phyloP scores from a whole-genome alignment of 2,329 filamentous ascomycete species.

The Aaosphaeria arxii region DNA sequence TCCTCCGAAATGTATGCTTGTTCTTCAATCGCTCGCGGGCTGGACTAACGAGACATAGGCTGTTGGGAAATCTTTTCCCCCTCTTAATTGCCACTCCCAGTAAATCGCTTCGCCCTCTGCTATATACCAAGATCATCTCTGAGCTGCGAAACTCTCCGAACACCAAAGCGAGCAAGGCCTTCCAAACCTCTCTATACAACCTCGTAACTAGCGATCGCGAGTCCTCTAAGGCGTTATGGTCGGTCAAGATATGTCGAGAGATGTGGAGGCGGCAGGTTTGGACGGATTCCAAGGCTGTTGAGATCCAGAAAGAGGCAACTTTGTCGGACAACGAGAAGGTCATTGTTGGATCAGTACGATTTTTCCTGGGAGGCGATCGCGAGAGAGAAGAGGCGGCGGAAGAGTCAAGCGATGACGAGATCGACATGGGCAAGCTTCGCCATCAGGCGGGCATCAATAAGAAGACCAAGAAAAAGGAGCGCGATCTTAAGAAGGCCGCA shows the following conservation, averaged over 20 bases:
- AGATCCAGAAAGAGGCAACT: constrained; percentile 94
- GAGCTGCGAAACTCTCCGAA: constrained; percentile 87
- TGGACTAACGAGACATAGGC: constrained; percentile 21
- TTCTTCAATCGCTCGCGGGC: too few relatives aligned
- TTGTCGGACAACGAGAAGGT: constrained; percentile 93
- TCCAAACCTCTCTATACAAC: constrained; percentile 92
- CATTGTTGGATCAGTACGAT: constrained; percentile 78
- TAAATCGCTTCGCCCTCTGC: constrained; percentile 78
- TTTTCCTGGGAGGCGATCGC: constrained; percentile 95
- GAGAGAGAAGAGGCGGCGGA: constrained; percentile 85
- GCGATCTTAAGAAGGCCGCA: constrained; percentile 74
- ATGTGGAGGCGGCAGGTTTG: constrained; percentile 96
- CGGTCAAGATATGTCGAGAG: constrained; percentile 91
- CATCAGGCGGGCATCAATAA: constrained; percentile 93
- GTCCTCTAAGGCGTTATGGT: constrained; percentile 88
- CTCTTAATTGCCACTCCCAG: constrained; percentile 89
- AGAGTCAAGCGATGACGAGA: constrained; percentile 71
- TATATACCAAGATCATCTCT: constrained; percentile 88
- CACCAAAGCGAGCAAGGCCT: constrained; percentile 86
- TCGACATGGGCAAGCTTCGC: constrained; percentile 77
- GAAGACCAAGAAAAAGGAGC: constrained; percentile 85
- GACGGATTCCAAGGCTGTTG: constrained; percentile 92
- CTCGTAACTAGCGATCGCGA: constrained; percentile 81
- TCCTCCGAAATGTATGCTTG: constrained; percentile 64
- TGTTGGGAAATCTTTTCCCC: constrained; percentile 90